Conservation (phyloP, 2,329 filamentous ascomycete genomes). For the Dendryphion nanum region DNA sequence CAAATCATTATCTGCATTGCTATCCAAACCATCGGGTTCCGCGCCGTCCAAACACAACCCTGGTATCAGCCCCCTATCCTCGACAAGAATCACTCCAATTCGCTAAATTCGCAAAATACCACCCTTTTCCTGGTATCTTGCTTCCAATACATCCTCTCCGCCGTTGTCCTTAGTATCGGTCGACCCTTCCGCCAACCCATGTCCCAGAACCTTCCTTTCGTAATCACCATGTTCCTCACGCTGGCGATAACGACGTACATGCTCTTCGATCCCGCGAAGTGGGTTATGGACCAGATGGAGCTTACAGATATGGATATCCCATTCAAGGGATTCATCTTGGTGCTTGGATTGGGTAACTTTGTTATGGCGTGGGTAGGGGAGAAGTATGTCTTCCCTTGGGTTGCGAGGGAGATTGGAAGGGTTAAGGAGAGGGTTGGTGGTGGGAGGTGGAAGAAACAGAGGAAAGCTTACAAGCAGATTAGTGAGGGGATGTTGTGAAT, state of each 20-base stretch:
- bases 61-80: conserved; percentile 84
- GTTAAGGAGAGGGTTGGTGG: conserved; percentile 57
- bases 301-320: conserved; percentile 71
- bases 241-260: conserved; percentile 73
- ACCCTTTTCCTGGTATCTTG: conserved; percentile 85
- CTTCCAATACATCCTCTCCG: conserved; percentile 92
- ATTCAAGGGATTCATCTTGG: conserved; percentile 73
- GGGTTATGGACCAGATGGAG: conserved; percentile 76
- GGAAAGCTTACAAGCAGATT: conserved; percentile 86
- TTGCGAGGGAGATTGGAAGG: conserved; percentile 67
- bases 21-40: conserved; percentile 72
- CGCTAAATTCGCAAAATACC: conserved; percentile 91
- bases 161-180: conserved; percentile 86
- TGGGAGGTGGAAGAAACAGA: conserved; percentile 66
- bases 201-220: conserved; percentile 79
- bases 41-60: conserved; percentile 71
- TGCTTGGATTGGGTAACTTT: conserved; percentile 69
- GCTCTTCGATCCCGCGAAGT: conserved; percentile 69
- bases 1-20: conserved; percentile 81
- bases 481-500: conserved; percentile 29
- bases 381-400: conserved; percentile 63
- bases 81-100: conserved; percentile 76
- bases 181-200: conserved; percentile 83
- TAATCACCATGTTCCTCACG: conserved; percentile 69
- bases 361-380: conserved; percentile 69